Percentiles rank a stretch among this genome's conserved stretches.
phyloP scores from a whole-genome alignment of 1,139 yeast species.

The Eremothecium coryli region DNA sequence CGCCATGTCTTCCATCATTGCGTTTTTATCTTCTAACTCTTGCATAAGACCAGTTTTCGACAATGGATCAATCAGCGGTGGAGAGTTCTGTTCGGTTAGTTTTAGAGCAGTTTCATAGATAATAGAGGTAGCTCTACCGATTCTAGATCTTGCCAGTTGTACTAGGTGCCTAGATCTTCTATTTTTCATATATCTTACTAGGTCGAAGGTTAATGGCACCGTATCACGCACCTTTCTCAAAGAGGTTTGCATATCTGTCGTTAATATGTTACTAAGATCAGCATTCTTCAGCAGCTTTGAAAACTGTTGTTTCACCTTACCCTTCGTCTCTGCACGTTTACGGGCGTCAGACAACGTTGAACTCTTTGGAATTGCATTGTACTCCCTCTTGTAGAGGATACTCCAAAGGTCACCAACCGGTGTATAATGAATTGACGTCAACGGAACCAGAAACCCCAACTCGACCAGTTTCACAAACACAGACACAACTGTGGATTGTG shows the following conservation, averaged over 20 bases:
- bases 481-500: conserved; percentile 16
- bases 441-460: conserved; percentile 48
- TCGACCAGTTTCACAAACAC: conserved; percentile 25
- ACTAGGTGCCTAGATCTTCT: conserved; percentile 57
- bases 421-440: conserved; percentile 33
- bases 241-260: conserved; percentile 31
- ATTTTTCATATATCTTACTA: conserved; percentile 57
- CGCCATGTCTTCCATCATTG: conserved; percentile 29
- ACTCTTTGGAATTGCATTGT: conserved; percentile 42
- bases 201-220: conserved; percentile 52
- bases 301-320: conserved; percentile 40
- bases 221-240: conserved; percentile 37
- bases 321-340: conserved; percentile 56
- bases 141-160: conserved; percentile 53
- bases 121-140: conserved; percentile 61
- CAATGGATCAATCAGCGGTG: conserved; percentile 33
- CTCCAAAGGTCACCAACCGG: conserved; percentile 52
- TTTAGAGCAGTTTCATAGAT: conserved; percentile 54
- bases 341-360: conserved; percentile 53
- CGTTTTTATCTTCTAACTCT: conserved; percentile 36
- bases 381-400: conserved; percentile 43
- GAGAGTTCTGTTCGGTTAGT: conserved; percentile 49
- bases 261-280: conserved; percentile 35
- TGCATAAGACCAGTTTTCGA: conserved; percentile 32
- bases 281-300: conserved; percentile 19